Percentiles rank a stretch among this genome's conserved stretches.
These are phyloP conservation scores for Alternaria rosae DNA, from an alignment of 2,329 filamentous ascomycete genomes.

Conservation along the genomic window DNA sequence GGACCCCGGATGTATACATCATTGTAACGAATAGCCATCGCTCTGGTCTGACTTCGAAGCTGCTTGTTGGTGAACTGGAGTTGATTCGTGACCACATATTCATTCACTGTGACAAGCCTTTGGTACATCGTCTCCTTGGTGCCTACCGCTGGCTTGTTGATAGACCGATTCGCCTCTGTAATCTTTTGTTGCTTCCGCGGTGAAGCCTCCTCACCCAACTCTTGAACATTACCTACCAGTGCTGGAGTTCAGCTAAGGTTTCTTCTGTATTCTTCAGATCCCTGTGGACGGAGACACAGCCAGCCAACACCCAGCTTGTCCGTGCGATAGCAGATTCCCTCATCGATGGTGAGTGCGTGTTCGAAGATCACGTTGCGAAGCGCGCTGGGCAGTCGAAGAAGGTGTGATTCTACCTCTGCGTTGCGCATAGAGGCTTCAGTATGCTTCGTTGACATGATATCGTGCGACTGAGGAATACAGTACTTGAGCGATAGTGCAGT, in stretches of 20 bases:
- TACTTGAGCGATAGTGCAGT: background rate
- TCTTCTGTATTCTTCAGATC: background rate
- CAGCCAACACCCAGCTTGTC: background rate
- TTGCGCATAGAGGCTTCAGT: background rate
- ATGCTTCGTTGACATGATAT: background rate
- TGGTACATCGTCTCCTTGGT: background rate
- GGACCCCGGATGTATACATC: background rate
- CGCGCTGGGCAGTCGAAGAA: conserved; percentile 4
- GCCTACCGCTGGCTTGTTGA: background rate
- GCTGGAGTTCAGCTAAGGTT: background rate
- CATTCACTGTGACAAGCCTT: background rate
- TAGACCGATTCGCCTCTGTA: background rate
- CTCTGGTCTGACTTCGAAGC: conserved; percentile 8
- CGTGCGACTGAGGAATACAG: background rate
- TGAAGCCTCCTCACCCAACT: background rate
- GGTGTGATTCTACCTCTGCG: background rate
- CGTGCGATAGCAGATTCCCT: background rate
- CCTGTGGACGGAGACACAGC: background rate
- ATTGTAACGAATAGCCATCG: conserved; percentile 1
- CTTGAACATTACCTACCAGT: background rate
- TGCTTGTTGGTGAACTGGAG: conserved; percentile 9
- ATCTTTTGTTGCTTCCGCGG: background rate
- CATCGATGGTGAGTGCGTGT: conserved; percentile 1
- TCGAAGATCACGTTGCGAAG: conserved; percentile 7
- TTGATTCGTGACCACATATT: conserved; percentile 2